Percentiles rank a stretch among this genome's conserved stretches.
Evolutionary conservation across 2,329 filamentous ascomycete species (phyloP).

Genomic region (Curvularia eragrostidis): DNA sequence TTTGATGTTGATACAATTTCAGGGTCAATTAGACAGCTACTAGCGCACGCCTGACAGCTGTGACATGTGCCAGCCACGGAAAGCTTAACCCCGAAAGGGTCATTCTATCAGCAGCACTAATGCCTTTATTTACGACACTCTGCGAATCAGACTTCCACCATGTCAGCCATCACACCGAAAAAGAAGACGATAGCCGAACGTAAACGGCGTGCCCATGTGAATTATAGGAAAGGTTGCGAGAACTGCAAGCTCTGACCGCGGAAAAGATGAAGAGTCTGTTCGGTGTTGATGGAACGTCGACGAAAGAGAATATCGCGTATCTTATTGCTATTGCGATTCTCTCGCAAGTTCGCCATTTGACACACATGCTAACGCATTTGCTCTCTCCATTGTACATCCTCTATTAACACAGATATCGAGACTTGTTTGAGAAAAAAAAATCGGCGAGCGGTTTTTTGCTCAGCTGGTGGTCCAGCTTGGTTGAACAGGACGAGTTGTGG

Average conservation of each 20-base stretch:
- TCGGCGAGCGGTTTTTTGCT: constrained; percentile 61
- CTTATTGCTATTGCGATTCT: constrained; percentile 47
- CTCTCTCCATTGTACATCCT: constrained; percentile 58
- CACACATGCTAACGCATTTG: constrained; percentile 53
- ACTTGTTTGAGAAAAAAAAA: constrained; percentile 62
- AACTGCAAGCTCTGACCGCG: constrained; percentile 62
- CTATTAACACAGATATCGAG: constrained; percentile 55
- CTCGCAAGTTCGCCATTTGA: constrained; percentile 47
- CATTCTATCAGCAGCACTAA: neutral
- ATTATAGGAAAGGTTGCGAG: constrained; percentile 61
- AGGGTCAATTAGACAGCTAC: too few relatives aligned
- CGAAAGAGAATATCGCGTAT: constrained; percentile 32
- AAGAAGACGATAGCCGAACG: constrained; percentile 17
- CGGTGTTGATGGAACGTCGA: constrained; percentile 27
- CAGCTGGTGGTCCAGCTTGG: constrained; percentile 63
- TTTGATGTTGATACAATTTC: too few relatives aligned
- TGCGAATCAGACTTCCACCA: constrained; percentile 1
- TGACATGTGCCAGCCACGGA: neutral
- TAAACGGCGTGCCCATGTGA: constrained; percentile 54
- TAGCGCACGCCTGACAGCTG: neutral
- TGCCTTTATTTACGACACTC: neutral
- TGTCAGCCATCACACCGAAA: constrained; percentile 24
- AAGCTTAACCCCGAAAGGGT: neutral
- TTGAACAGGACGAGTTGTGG: constrained; percentile 33
- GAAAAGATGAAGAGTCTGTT: constrained; percentile 42